Evolutionary conservation across 75 land plant species (phyloP).

Genomic region (Picea glauca): DNA sequence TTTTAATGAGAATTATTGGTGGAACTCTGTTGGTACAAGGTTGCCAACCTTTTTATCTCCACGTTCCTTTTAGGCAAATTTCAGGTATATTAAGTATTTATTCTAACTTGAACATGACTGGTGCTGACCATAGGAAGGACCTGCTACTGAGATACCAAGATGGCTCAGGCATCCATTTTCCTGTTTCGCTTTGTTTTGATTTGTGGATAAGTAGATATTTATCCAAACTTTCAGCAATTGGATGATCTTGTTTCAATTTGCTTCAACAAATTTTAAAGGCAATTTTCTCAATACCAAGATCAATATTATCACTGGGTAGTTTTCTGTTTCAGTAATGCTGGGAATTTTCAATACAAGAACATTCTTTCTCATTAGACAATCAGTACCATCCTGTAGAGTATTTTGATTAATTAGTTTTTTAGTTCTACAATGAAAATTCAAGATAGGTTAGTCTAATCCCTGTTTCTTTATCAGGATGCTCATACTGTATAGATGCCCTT

Average conservation of each 20-base stretch:
- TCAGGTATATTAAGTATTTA: background rate
- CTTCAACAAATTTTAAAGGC: background rate
- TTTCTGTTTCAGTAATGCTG: background rate
- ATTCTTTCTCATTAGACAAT: background rate
- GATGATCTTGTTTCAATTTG: background rate
- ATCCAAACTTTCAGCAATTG: background rate
- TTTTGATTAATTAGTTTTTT: background rate
- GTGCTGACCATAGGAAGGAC: background rate
- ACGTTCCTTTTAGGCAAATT: background rate
- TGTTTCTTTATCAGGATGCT: background rate
- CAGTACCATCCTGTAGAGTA: background rate
- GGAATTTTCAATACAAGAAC: background rate
- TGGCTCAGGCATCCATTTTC: background rate
- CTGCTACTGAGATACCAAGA: background rate
- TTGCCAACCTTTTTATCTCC: background rate
- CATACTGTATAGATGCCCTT: background rate
- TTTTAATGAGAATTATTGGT: background rate
- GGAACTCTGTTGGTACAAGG: background rate
- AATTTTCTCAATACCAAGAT: background rate
- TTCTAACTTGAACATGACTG: background rate
- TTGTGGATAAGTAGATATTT: background rate
- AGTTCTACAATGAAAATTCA: constrained; percentile 1
- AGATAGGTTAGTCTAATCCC: background rate
- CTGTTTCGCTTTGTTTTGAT: background rate
- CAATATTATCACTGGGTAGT: background rate